These are phyloP conservation scores for Phanerochaete carnosa DNA, from an alignment of 768 basidiomycete species.

Conservation along the genomic window DNA sequence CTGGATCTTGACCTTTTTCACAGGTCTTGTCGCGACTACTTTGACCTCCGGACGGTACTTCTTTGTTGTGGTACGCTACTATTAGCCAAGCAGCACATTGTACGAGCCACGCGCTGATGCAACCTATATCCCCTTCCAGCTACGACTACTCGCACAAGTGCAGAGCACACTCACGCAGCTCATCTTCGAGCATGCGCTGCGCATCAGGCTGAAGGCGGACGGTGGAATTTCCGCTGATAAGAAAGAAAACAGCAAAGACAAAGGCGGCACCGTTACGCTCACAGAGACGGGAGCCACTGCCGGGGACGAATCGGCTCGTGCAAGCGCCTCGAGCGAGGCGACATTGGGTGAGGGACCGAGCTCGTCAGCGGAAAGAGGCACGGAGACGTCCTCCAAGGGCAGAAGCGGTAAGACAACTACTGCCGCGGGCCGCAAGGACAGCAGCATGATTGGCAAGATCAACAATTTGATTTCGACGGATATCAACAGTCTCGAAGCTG, in stretches of 20 bases:
- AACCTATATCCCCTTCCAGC: slow-evolving; percentile 19
- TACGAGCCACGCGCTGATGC: background rate
- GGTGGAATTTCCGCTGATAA: background rate
- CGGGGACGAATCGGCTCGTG: background rate
- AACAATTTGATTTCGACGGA: slow-evolving; percentile 77
- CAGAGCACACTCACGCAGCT: slow-evolving; percentile 51
- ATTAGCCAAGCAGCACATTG: background rate
- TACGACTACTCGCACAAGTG: slow-evolving; percentile 34
- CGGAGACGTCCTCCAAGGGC: background rate
- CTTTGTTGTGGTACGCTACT: slow-evolving; percentile 28
- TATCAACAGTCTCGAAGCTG: slow-evolving; percentile 29
- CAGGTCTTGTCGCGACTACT: slow-evolving; percentile 42
- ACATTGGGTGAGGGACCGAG: background rate
- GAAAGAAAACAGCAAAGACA: background rate
- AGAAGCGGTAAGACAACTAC: background rate
- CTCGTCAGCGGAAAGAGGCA: background rate
- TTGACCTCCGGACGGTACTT: slow-evolving; percentile 54
- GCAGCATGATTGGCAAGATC: slow-evolving; percentile 69
- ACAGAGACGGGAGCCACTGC: background rate
- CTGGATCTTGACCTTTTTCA: slow-evolving; percentile 55
- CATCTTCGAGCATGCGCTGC: slow-evolving; percentile 53
- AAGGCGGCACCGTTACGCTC: too few relatives aligned
- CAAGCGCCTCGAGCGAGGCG: too few relatives aligned
- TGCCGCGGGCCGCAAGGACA: background rate
- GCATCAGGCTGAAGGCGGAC: slow-evolving; percentile 48